phyloP scores from a whole-genome alignment of 208 protist species.

The Leishmania amazonensis region DNA sequence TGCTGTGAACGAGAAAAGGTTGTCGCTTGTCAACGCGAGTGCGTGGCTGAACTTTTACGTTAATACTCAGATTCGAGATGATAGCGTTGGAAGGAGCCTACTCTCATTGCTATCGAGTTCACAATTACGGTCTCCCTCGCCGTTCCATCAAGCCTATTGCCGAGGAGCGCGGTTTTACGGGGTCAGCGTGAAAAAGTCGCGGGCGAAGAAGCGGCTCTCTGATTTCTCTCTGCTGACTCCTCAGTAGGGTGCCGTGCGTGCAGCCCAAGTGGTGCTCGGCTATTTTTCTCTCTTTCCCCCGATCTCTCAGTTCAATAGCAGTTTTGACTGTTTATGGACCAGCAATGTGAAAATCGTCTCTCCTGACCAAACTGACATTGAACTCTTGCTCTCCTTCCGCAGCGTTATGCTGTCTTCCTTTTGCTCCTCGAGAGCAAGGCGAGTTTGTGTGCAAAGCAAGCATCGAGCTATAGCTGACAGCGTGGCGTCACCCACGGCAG shows the following conservation, averaged over 20 bases:
- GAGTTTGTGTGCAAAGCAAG: neutral
- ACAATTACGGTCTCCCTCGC: neutral
- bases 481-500: neutral
- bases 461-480: neutral
- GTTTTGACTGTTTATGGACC: neutral
- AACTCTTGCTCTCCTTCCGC: neutral
- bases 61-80: constrained; percentile 54
- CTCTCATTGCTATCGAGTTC: constrained; percentile 8
- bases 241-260: neutral
- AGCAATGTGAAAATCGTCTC: neutral
- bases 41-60: constrained; percentile 75
- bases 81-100: constrained; percentile 65
- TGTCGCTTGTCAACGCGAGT: constrained; percentile 56
- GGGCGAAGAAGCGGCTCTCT: neutral
- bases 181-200: constrained; percentile 6
- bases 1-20: constrained; percentile 15
- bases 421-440: neutral
- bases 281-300: constrained; percentile 8
- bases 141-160: constrained; percentile 13
- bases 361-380: neutral
- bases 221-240: constrained; percentile 1
- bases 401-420: neutral
- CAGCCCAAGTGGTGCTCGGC: neutral
- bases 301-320: constrained; percentile 6
- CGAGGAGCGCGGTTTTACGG: constrained; percentile 31